Conservation (phyloP, 2,329 filamentous ascomycete genomes). For the Neofusicoccum sp. region DNA sequence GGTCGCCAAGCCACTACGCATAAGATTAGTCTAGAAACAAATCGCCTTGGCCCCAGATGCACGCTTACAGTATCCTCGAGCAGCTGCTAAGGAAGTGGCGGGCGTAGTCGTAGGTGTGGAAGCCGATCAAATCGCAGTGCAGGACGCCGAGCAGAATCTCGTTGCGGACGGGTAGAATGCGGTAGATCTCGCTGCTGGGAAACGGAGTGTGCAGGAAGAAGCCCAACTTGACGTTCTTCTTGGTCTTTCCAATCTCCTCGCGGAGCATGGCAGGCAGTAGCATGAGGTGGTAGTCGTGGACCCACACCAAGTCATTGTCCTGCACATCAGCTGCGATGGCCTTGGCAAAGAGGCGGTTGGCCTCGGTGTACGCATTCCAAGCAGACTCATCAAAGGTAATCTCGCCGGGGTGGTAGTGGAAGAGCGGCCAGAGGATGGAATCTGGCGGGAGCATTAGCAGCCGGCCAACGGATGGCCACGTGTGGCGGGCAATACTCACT, state of each 20-base stretch:
- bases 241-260: constrained; percentile 75
- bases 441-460: constrained; percentile 53
- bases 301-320: constrained; percentile 94
- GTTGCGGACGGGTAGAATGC: constrained; percentile 89
- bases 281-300: constrained; percentile 99
- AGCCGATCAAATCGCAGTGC: constrained; percentile 92
- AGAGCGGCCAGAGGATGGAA: constrained; percentile 96
- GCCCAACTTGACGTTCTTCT: constrained; percentile 93
- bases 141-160: constrained; percentile 83
- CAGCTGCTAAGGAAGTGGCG: constrained; percentile 95
- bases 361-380: constrained; percentile 90
- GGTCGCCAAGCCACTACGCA: constrained; percentile 61
- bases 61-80: constrained; percentile 76
- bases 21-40: constrained; percentile 16
- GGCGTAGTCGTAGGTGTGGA: constrained; percentile 99
- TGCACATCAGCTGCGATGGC: constrained; percentile 82
- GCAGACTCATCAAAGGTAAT: constrained; percentile 96
- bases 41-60: not conserved
- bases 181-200: constrained; percentile 94
- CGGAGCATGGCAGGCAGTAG: constrained; percentile 92
- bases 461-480: not conserved
- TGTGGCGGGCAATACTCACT: constrained; percentile 57
- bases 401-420: constrained; percentile 98
- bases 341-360: constrained; percentile 89
- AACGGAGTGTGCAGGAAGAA: constrained; percentile 99